A percentile compares a stretch with the other conserved stretches of the same genome.
Evolutionary conservation across 73 alveolate species (phyloP).

Genomic region (Urostyla sp.): DNA sequence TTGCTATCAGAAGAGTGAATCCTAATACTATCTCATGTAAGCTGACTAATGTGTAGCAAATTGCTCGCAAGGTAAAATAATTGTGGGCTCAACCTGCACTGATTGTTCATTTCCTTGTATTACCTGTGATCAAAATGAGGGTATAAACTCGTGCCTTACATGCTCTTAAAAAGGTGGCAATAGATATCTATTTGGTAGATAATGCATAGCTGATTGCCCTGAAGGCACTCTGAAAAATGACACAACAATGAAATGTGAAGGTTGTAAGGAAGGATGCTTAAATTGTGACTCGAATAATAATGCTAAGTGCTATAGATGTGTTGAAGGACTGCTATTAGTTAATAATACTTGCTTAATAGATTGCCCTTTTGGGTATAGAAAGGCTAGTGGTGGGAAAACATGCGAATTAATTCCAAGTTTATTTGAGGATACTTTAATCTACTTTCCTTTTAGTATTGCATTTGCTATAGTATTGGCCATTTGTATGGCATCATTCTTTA

Average conservation of each 20-base stretch:
- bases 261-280: slow-evolving; percentile 30
- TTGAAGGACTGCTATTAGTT: neutral
- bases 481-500: neutral
- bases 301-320: slow-evolving; percentile 30
- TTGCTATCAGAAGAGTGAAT: neutral
- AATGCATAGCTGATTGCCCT: slow-evolving; percentile 58
- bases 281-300: slow-evolving; percentile 16
- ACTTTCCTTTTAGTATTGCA: slow-evolving; percentile 38
- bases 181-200: slow-evolving; percentile 24
- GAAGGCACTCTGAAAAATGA: slow-evolving; percentile 7
- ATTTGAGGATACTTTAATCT: slow-evolving; percentile 14
- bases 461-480: slow-evolving; percentile 10
- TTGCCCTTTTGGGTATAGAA: slow-evolving; percentile 38
- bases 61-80: slow-evolving; percentile 51
- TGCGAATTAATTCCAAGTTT: slow-evolving; percentile 41
- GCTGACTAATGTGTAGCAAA: slow-evolving; percentile 32
- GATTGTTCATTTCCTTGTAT: slow-evolving; percentile 57
- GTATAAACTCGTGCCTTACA: slow-evolving; percentile 45
- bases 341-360: slow-evolving; percentile 11
- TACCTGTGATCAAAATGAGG: slow-evolving; percentile 50
- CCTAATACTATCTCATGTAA: slow-evolving; percentile 26
- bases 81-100: slow-evolving; percentile 48
- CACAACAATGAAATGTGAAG: slow-evolving; percentile 14
- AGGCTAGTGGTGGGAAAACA: slow-evolving; percentile 26
- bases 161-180: slow-evolving; percentile 33